Conservation (phyloP, 306 rosid species). For the Dicorynia guianensis region DNA sequence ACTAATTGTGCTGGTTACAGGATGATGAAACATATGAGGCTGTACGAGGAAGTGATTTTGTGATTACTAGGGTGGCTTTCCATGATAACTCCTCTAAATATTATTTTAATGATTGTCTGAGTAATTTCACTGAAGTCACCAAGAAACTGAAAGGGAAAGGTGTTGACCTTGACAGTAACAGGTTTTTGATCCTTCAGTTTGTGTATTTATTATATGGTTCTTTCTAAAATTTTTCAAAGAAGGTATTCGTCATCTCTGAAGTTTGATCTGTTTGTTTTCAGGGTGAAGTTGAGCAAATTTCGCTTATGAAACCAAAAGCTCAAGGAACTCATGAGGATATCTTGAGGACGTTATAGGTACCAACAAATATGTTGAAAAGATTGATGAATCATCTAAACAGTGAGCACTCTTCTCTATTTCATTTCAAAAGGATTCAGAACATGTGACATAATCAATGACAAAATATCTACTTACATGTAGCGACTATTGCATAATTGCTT, state of each 20-base stretch:
- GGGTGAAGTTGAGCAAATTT: constrained; percentile 99
- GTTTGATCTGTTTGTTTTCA: constrained; percentile 51
- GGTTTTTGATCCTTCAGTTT: constrained; percentile 97
- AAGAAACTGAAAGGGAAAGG: constrained; percentile 94
- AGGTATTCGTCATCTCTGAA: constrained; percentile 27
- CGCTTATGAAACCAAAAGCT: constrained; percentile 95
- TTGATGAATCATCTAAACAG: constrained; percentile 81
- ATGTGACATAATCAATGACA: constrained; percentile 10
- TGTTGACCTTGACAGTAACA: constrained; percentile 94
- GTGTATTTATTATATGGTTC: constrained; percentile 6
- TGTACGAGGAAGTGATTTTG: constrained; percentile 87
- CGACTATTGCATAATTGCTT: constrained; percentile 16
- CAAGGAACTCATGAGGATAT: constrained; percentile 99
- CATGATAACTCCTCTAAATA: constrained; percentile 95
- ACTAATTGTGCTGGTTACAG: too few species aligned
- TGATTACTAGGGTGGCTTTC: constrained; percentile 82
- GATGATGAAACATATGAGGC: constrained; percentile 78
- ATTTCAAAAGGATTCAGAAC: constrained; percentile 12
- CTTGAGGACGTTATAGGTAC: constrained; percentile 97
- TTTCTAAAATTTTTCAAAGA: background rate
- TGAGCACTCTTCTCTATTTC: constrained; percentile 58
- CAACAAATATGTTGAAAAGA: constrained; percentile 84
- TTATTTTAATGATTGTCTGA: constrained; percentile 76
- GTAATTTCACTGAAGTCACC: constrained; percentile 97
- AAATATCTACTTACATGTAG: constrained; percentile 9